Percentiles rank a stretch among this genome's conserved stretches.
phyloP scores from a whole-genome alignment of 2,329 filamentous ascomycete species.

The Stagonosporopsis chrysanthemi region DNA sequence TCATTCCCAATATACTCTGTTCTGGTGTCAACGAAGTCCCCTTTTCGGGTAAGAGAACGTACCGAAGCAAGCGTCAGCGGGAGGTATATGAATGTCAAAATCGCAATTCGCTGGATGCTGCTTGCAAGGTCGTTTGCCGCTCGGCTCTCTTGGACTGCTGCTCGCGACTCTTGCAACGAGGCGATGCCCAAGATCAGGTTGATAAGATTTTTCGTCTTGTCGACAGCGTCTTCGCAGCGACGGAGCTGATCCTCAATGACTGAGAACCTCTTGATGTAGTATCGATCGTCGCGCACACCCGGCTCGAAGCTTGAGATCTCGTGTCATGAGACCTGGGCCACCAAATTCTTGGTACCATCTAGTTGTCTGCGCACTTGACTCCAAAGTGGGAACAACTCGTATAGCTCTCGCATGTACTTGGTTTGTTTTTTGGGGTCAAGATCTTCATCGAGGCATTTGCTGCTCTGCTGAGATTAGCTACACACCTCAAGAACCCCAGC shows the following conservation, averaged over 20 bases:
- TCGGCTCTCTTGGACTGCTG: conserved; percentile 24
- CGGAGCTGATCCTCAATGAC: conserved; percentile 21
- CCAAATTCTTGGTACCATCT: conserved; percentile 12
- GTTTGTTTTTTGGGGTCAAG: conserved; percentile 16
- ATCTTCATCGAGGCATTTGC: conserved; percentile 14
- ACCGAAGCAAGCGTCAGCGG: conserved; percentile 25
- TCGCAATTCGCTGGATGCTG: conserved; percentile 20
- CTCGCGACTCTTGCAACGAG: conserved; percentile 22
- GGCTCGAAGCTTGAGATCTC: conserved; percentile 5
- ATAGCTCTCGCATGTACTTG: conserved; percentile 17
- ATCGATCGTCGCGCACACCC: background rate
- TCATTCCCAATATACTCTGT: conserved; percentile 28
- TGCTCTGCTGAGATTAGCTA: conserved; percentile 9
- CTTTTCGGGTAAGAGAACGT: background rate
- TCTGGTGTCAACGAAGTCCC: background rate
- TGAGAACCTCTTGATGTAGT: conserved; percentile 12
- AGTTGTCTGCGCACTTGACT: conserved; percentile 17
- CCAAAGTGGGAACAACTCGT: conserved; percentile 22
- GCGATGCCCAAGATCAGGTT: conserved; percentile 24
- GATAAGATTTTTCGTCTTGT: conserved; percentile 25
- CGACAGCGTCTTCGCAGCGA: conserved; percentile 20
- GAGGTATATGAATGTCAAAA: conserved; percentile 27
- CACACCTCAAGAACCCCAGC: background rate
- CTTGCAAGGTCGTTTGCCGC: conserved; percentile 20
- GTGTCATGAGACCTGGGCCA: conserved; percentile 16